Conservation (phyloP, 306 rosid species). For the Morella rubra region DNA sequence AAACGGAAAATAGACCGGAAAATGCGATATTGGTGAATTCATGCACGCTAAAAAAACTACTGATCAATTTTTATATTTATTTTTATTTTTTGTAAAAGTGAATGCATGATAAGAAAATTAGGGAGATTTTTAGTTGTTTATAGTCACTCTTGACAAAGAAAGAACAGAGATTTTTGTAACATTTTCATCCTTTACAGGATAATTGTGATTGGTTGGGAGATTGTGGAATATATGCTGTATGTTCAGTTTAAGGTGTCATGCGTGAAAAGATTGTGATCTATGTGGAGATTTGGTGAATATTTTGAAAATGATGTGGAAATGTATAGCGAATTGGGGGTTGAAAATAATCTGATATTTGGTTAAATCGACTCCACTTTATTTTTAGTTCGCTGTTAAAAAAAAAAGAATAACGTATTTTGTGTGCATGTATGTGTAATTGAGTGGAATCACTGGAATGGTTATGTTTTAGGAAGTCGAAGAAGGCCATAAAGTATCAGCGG, state of each 20-base stretch:
- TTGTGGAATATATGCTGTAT: not conserved
- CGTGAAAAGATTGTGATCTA: not conserved
- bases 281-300: not conserved
- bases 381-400: not conserved
- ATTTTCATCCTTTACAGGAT: not conserved
- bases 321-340: not conserved
- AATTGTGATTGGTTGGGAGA: not conserved
- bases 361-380: not conserved
- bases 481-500: slow-evolving; percentile 9
- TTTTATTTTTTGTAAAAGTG: not conserved
- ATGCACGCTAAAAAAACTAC: not conserved
- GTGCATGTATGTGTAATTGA: slow-evolving; percentile 9
- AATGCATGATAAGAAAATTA: not conserved
- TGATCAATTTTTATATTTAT: not conserved
- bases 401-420: not conserved
- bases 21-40: not conserved
- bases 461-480: slow-evolving; percentile 44
- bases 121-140: not conserved
- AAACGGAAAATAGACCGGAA: not conserved
- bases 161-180: not conserved
- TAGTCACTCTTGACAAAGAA: not conserved
- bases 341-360: not conserved
- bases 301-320: not conserved
- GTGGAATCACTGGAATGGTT: slow-evolving; percentile 22
- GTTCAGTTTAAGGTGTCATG: not conserved